Base-by-base conservation (phyloP, 2,329 filamentous ascomycete species). In the Aspergillus eucalypticola region DNA sequence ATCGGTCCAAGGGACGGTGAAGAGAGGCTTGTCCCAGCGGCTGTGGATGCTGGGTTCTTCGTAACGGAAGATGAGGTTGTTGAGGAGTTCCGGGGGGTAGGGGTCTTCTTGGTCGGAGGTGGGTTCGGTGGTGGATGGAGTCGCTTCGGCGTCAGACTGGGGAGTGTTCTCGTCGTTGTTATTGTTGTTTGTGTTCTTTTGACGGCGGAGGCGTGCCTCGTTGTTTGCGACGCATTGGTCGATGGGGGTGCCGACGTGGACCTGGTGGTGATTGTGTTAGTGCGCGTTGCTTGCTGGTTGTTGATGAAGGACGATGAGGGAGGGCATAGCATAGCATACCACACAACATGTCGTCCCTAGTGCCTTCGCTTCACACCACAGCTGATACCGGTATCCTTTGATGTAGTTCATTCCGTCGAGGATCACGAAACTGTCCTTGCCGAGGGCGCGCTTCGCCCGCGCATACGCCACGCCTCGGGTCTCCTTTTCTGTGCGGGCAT, bases 361-460 rank as follows among this genome's bases (percentile, higher is more conserved):
- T 3, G 86, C 85, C 73, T 88, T 89, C 27, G 86, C 84, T 71
- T 89, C 86, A 69, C 86, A 89, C 79, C 86, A 88, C 46, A 89
- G 73, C 75, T 89, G 86, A 68, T 89, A 89, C 41, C 86, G 79
- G 73, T 85, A 88, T 19, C 86, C 86, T 73, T 89, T 89, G 76
- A 89, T 89, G 72, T 89, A 88, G 71, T 89, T 88, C 76, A 87
- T 79, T 32, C 83, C 84, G 72, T 89, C 86, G 2, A 86, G 82
- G 54, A 89, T 83, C 46, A 88, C 85, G 59, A 89, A 82, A 51
- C 80, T 83, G 70, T 87, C 83, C 53, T 79, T 80, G 17, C 80
- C 79, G 49, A 89, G 74, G 21, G 80, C 75, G 35, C 86, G 80
- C 73, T 88, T 88, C 59, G 88, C 82, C 61, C 86, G 84, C 10